Conservation (phyloP, 192 early-diverging fungal genomes). For the Phlyctochytrium planicorne region DNA sequence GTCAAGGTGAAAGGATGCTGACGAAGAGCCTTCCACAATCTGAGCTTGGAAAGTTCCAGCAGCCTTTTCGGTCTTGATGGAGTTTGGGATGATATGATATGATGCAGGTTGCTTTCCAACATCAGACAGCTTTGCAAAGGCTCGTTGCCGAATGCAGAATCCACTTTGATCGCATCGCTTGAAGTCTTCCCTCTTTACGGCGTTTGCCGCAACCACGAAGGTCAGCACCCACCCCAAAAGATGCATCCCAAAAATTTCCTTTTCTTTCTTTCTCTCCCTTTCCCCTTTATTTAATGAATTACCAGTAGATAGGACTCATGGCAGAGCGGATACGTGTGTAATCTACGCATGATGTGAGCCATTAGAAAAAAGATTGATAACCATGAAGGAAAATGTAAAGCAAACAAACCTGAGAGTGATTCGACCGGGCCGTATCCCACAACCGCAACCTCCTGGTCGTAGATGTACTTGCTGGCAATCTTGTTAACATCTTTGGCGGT, state of each 20-base stretch:
- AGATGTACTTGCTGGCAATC: conserved; percentile 82
- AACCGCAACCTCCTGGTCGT: conserved; percentile 79
- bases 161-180: conserved; percentile 82
- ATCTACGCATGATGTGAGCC: conserved; percentile 41
- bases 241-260: too few relatives aligned
- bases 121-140: conserved; percentile 70
- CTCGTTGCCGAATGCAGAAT: conserved; percentile 88
- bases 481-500: conserved; percentile 80
- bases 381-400: neutral
- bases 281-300: conserved; percentile 8
- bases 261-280: neutral
- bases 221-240: neutral
- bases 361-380: conserved; percentile 2
- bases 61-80: conserved; percentile 49
- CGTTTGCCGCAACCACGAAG: neutral
- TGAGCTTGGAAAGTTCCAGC: conserved; percentile 54
- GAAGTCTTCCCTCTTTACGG: conserved; percentile 56
- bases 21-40: conserved; percentile 51
- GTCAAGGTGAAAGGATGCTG: conserved; percentile 22
- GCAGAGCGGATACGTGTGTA: conserved; percentile 83
- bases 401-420: neutral
- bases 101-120: conserved; percentile 28
- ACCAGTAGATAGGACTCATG: conserved; percentile 64
- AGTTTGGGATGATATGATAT: conserved; percentile 62
- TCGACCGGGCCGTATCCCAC: conserved; percentile 75